A percentile compares a stretch with the other conserved stretches of the same genome.
These are phyloP conservation scores for Castanopsis chinensis DNA, from an alignment of 306 rosid species.

Conservation along the genomic window DNA sequence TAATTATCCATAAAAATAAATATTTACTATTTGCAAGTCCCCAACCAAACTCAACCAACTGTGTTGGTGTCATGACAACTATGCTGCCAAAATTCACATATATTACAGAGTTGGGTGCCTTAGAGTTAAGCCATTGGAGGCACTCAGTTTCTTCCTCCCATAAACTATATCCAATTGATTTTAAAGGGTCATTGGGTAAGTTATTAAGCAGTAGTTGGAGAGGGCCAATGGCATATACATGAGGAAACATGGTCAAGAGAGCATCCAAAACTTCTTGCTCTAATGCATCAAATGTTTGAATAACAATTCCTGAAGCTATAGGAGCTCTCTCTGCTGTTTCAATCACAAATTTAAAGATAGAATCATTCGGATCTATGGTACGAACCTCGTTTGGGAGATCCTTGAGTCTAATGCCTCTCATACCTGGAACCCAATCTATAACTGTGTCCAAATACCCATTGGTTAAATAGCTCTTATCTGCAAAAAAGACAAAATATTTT, in stretches of 20 bases:
- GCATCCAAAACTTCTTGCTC: slow-evolving; percentile 3
- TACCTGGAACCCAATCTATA: slow-evolving; percentile 15
- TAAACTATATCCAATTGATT: not conserved
- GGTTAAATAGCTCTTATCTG: slow-evolving; percentile 9
- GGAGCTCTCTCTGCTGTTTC: not conserved
- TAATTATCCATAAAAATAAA: slow-evolving; percentile 13
- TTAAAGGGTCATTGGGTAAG: not conserved
- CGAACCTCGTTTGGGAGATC: not conserved
- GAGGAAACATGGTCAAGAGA: not conserved
- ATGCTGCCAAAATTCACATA: slow-evolving; percentile 2
- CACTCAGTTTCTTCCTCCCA: slow-evolving; percentile 11
- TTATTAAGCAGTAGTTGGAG: not conserved
- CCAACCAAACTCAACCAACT: too few relatives aligned
- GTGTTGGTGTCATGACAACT: too few relatives aligned
- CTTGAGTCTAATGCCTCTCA: not conserved
- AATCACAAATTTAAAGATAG: not conserved
- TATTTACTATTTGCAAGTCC: slow-evolving; percentile 11
- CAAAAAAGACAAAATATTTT: not conserved
- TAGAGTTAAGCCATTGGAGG: slow-evolving; percentile 6
- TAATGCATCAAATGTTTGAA: slow-evolving; percentile 5
- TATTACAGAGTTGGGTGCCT: not conserved
- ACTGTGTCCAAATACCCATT: slow-evolving; percentile 3
- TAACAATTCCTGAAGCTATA: not conserved
- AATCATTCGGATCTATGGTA: not conserved
- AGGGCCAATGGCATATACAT: not conserved